Evolutionary conservation across 2,329 filamentous ascomycete genomes (phyloP).

Genomic region (Xylaria digitata): DNA sequence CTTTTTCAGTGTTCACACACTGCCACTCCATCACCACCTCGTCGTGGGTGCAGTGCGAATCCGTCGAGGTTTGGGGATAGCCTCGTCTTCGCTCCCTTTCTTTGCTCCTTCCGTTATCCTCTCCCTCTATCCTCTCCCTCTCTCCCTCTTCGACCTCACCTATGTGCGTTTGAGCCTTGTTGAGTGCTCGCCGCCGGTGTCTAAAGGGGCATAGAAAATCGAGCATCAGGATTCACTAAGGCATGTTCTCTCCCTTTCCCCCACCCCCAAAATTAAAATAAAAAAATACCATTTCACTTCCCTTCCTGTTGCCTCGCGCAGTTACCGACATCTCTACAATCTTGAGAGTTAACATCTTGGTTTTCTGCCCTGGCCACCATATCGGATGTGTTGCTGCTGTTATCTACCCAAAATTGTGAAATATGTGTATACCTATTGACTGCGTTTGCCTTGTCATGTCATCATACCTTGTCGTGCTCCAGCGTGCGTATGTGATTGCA

Average conservation of each 20-base stretch:
- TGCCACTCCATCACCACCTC: constrained; percentile 28
- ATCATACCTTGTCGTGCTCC: constrained; percentile 35
- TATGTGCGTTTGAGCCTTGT: constrained; percentile 15
- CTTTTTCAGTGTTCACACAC: constrained; percentile 19
- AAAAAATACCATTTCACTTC: background rate
- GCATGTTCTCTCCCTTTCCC: constrained; percentile 23
- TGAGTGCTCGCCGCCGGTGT: constrained; percentile 15
- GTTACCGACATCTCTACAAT: constrained; percentile 3
- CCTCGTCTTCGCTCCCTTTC: constrained; percentile 37
- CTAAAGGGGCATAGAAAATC: constrained; percentile 17
- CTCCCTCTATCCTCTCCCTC: background rate
- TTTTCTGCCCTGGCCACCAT: background rate
- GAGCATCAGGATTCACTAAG: constrained; percentile 7
- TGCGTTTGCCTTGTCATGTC: constrained; percentile 33
- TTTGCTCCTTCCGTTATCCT: constrained; percentile 14
- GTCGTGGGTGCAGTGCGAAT: constrained; percentile 36
- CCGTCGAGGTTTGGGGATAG: constrained; percentile 32
- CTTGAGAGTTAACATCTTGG: background rate
- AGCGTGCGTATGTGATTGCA: constrained; percentile 38
- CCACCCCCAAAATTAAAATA: background rate
- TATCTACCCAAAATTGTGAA: constrained; percentile 38
- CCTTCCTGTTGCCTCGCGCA: background rate
- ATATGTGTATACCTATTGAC: constrained; percentile 36
- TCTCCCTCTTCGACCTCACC: constrained; percentile 20
- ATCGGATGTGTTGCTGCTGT: constrained; percentile 18